These are phyloP conservation scores for Diaporthe australafricana DNA, from an alignment of 2,329 filamentous ascomycete species.

Conservation along the genomic window DNA sequence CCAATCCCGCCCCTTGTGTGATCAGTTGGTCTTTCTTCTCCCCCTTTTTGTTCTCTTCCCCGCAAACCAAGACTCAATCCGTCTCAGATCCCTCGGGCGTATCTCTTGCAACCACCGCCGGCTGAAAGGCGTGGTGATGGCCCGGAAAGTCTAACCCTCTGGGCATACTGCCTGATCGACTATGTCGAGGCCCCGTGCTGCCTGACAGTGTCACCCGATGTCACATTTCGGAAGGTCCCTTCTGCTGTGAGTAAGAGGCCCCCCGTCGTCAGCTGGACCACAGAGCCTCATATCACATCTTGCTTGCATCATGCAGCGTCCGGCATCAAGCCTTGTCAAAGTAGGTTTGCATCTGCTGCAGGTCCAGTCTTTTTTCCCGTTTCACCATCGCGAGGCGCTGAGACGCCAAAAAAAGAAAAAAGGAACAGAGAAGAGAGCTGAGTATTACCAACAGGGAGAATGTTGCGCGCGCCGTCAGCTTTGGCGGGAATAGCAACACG, in stretches of 20 bases:
- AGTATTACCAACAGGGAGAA: background rate
- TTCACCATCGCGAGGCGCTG: conserved; percentile 32
- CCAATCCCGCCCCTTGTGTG: background rate
- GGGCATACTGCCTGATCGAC: conserved; percentile 22
- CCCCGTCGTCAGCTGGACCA: conserved; percentile 18
- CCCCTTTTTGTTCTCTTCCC: conserved; percentile 5
- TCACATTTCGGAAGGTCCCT: conserved; percentile 27
- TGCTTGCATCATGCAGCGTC: conserved; percentile 22
- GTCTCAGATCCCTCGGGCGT: conserved; percentile 31
- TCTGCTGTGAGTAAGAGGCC: conserved; percentile 1
- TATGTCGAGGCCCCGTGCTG: conserved; percentile 19
- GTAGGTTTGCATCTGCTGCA: conserved; percentile 26
- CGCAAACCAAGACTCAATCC: conserved; percentile 26
- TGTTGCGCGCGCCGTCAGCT: conserved; percentile 11
- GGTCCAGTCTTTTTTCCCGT: conserved; percentile 27
- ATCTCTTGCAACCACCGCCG: background rate
- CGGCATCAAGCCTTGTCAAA: conserved; percentile 16
- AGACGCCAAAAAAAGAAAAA: background rate
- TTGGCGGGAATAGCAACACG: conserved; percentile 14
- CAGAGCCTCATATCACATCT: conserved; percentile 30
- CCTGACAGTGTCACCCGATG: conserved; percentile 24
- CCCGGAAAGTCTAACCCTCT: conserved; percentile 25
- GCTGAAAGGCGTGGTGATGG: background rate
- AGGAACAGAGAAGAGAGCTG: background rate
- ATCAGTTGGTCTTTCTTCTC: background rate